Evolutionary conservation across 2,329 filamentous ascomycete species (phyloP).

Genomic region (Penicillium verrucosum): DNA sequence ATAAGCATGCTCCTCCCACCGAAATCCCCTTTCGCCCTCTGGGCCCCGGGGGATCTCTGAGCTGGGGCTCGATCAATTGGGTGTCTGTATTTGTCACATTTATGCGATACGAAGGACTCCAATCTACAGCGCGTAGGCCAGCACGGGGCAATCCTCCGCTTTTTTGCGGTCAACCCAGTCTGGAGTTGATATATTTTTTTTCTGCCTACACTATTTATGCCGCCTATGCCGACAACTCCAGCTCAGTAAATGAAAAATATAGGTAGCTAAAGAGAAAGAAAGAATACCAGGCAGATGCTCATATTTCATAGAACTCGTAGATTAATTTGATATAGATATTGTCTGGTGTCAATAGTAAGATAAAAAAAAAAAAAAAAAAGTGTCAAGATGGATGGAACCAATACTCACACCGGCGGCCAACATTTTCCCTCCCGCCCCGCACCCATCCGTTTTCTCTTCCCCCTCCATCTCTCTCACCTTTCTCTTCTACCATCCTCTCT

Average conservation of each 20-base stretch:
- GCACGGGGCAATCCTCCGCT: slow-evolving; percentile 18
- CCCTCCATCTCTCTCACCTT: slow-evolving; percentile 14
- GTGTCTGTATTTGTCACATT: slow-evolving; percentile 27
- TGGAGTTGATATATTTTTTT: slow-evolving; percentile 8
- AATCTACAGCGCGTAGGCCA: slow-evolving; percentile 24
- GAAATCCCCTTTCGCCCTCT: slow-evolving; percentile 19
- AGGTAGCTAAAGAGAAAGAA: background rate
- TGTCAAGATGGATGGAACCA: slow-evolving; percentile 15
- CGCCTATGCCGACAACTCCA: slow-evolving; percentile 9
- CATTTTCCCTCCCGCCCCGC: slow-evolving; percentile 37
- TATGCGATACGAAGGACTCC: slow-evolving; percentile 21
- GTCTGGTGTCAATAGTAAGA: background rate
- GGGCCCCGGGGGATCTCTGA: background rate
- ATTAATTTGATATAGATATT: slow-evolving; percentile 8
- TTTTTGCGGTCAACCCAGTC: slow-evolving; percentile 9
- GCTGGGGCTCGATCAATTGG: slow-evolving; percentile 18
- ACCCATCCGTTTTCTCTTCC: slow-evolving; percentile 23
- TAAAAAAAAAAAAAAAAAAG: slow-evolving; percentile 11
- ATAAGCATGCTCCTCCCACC: slow-evolving; percentile 20
- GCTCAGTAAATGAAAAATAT: background rate
- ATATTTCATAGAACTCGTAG: background rate
- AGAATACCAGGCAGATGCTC: background rate
- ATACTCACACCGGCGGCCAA: slow-evolving; percentile 30
- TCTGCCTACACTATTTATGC: slow-evolving; percentile 3
- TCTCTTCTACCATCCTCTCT: slow-evolving; percentile 13